A percentile compares a stretch with the other conserved stretches of the same genome.
phyloP scores from a whole-genome alignment of 2,329 filamentous ascomycete genomes.

The Alternaria arbusti region DNA sequence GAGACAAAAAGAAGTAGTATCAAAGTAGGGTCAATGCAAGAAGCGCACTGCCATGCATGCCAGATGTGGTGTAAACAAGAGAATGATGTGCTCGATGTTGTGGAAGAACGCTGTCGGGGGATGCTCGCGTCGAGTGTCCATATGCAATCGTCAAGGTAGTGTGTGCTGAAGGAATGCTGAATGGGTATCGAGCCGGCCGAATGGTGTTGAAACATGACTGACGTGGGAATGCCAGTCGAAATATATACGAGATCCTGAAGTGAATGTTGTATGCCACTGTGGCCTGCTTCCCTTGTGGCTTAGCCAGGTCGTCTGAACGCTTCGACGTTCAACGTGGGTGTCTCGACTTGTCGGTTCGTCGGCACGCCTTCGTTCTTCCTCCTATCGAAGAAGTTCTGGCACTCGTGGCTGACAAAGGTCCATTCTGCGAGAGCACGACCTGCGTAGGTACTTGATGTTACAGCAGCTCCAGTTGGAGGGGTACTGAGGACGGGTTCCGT shows the following conservation, averaged over 20 bases:
- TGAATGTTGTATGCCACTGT: not conserved
- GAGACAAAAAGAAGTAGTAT: not conserved
- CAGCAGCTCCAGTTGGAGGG: conserved; percentile 48
- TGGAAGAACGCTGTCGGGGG: conserved; percentile 14
- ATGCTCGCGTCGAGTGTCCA: conserved; percentile 9
- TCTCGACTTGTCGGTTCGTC: conserved; percentile 71
- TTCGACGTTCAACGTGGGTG: conserved; percentile 69
- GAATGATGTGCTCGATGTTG: not conserved
- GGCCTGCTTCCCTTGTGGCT: not conserved
- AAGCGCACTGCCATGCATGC: conserved; percentile 37
- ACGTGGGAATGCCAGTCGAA: conserved; percentile 2
- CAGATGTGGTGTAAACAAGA: conserved; percentile 17
- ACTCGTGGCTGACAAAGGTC: conserved; percentile 76
- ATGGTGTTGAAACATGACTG: conserved; percentile 1
- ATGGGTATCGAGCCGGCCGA: conserved; percentile 31
- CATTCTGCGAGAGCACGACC: conserved; percentile 81
- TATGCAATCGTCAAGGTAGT: conserved; percentile 26
- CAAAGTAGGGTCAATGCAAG: conserved; percentile 24
- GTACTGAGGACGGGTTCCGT: conserved; percentile 28
- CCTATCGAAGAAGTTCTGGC: conserved; percentile 80
- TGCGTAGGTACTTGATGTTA: conserved; percentile 62
- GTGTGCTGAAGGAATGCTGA: conserved; percentile 2
- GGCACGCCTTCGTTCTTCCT: conserved; percentile 75
- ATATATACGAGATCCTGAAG: conserved; percentile 4
- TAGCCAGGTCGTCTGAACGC: conserved; percentile 60